Evolutionary conservation across 2,329 filamentous ascomycete species (phyloP).

Genomic region (Diaporthe sp.): DNA sequence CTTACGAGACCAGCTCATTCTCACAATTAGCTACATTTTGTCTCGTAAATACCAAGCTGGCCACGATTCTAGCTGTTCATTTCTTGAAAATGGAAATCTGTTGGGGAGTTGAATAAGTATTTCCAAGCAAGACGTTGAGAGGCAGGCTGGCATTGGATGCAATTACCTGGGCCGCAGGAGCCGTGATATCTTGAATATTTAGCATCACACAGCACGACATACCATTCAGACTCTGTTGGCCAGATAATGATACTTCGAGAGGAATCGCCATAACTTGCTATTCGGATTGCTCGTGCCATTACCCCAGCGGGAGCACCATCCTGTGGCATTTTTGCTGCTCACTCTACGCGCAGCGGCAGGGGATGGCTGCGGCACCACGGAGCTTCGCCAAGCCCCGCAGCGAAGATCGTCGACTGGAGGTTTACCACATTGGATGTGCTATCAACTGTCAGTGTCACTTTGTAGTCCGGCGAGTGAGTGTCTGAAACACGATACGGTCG

Average conservation of each 20-base stretch:
- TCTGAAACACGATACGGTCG: not conserved
- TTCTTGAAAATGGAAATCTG: no score
- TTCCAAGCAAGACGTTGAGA: not conserved
- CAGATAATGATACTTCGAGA: rapidly evolving
- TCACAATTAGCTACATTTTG: not conserved
- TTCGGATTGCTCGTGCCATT: not conserved
- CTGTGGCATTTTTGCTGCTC: not conserved
- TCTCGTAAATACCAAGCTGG: no score
- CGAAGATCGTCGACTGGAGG: not conserved
- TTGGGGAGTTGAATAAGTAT: no score
- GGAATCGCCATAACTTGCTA: not conserved
- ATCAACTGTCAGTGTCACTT: not conserved
- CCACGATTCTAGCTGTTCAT: not conserved
- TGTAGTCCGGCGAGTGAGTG: not conserved
- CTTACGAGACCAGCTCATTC: not conserved
- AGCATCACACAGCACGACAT: no score
- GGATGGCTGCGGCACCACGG: not conserved
- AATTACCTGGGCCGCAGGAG: not conserved
- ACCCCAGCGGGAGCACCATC: no score
- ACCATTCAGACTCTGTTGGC: no score
- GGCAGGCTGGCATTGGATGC: not conserved
- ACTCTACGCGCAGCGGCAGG: not conserved
- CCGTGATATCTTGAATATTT: not conserved
- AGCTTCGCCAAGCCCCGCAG: not conserved
- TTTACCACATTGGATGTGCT: not conserved